phyloP scores from a whole-genome alignment of 1,139 yeast species.

The Scheffersomyces cryptocercus region DNA sequence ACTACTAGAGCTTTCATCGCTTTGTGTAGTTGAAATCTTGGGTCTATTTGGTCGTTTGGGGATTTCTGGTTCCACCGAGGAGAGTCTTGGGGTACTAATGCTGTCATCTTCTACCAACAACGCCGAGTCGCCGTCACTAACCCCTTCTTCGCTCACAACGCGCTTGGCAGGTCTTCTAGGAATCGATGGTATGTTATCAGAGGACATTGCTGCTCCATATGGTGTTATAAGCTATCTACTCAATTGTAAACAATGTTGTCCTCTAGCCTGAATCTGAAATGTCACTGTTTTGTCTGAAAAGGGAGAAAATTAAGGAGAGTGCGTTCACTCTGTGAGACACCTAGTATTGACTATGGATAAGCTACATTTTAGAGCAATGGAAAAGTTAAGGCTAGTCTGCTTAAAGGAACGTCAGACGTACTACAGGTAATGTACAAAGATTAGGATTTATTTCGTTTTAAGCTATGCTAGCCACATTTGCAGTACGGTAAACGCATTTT shows the following conservation, averaged over 20 bases:
- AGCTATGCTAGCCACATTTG: too few species aligned
- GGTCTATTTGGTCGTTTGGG: constrained; percentile 11
- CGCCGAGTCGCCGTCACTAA: too few species aligned
- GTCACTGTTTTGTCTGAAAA: not conserved
- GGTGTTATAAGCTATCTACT: not conserved
- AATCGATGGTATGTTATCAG: not conserved
- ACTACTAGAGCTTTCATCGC: not conserved
- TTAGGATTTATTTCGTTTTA: too few species aligned
- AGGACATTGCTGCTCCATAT: not conserved
- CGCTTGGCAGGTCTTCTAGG: not conserved
- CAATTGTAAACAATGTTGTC: not conserved
- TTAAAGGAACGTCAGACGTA: too few species aligned
- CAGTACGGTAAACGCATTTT: too few species aligned
- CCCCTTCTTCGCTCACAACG: too few species aligned
- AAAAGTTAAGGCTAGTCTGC: too few species aligned
- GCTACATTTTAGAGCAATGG: too few species aligned
- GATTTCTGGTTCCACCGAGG: constrained; percentile 7
- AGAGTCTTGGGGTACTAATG: too few species aligned
- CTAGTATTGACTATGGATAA: too few species aligned
- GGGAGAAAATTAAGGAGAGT: not conserved
- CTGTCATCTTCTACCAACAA: too few species aligned
- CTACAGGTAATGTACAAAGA: too few species aligned
- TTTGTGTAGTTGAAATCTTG: not conserved
- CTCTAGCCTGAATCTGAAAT: not conserved
- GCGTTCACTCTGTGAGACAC: not conserved